Evolutionary conservation across 441 rosid genomes (phyloP), one percentile per base, ranked within the genome.

Genomic region (Francoa sonchifolia): DNA sequence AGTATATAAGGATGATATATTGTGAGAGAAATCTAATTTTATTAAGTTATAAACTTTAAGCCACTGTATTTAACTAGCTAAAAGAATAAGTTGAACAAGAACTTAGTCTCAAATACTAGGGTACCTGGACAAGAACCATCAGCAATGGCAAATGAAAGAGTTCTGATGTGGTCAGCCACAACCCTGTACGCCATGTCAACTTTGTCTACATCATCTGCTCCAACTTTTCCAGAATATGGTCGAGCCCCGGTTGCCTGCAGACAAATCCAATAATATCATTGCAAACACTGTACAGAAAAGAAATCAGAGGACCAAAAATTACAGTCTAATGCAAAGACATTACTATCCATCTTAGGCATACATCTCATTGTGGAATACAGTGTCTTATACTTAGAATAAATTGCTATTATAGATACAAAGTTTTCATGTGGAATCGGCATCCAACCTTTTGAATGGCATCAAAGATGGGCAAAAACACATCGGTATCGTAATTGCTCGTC

Each of bases 401-500:
- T n/a, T n/a, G n/a, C n/a, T n/a, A n/a, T n/a, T n/a, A n/a, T n/a
- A n/a, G n/a, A n/a, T n/a, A n/a, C n/a, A n/a, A n/a, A n/a, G 0
- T 17, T 36, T 11, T 33, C 12, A 4, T 21, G 5, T 7, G 16
- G 18, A 8, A 15, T 9, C 28, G 38, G 42, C 38, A 47, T 41
- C 47, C 54, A 62, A 86, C 96, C 90, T 77, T 67, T 43, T 72
- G 92, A 58, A 92, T 83, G 37, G 82, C 88, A 59, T 80, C 84
- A 62, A 92, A 92, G 53, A 92, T 72, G 54, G 95, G 97, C 67
- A 75, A 5, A 70, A 92, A 92, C 35, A 87, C 82, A 69, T 92
- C 99, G 43, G 99, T 87, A 52, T 92, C 99, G 44, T 87, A 92
- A 61, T 87, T 92, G 92, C 99, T 92, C 97, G 87, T 87, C 73